phyloP scores from a whole-genome alignment of 805 yeast genomes.

The Kazachstania martiniae region DNA sequence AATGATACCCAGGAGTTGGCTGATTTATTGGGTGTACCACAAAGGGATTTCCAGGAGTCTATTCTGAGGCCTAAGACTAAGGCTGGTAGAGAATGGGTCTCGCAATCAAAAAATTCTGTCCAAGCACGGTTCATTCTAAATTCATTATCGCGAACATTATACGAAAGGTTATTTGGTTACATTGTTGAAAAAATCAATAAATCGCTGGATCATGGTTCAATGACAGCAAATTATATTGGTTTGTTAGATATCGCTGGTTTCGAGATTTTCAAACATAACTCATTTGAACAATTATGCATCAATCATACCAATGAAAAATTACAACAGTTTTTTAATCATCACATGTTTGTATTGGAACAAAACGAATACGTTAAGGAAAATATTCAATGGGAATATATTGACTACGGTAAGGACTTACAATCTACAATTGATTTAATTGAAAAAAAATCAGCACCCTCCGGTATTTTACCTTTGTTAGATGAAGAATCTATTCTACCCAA shows the following conservation, averaged over 20 bases:
- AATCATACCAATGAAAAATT: slow-evolving; percentile 95
- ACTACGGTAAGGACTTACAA: slow-evolving; percentile 89
- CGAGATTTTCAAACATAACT: slow-evolving; percentile 87
- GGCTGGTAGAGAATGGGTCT: slow-evolving; percentile 82
- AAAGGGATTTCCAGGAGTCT: slow-evolving; percentile 42
- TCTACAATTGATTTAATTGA: slow-evolving; percentile 92
- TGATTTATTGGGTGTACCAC: slow-evolving; percentile 50
- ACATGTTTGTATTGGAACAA: slow-evolving; percentile 94
- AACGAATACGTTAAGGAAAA: slow-evolving; percentile 89
- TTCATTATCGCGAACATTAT: slow-evolving; percentile 77
- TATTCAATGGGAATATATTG: slow-evolving; percentile 93
- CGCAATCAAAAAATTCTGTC: slow-evolving; percentile 63
- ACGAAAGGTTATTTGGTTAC: slow-evolving; percentile 72
- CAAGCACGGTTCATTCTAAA: slow-evolving; percentile 79
- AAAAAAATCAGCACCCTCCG: slow-evolving; percentile 52
- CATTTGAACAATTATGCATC: slow-evolving; percentile 94
- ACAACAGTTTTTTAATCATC: slow-evolving; percentile 96
- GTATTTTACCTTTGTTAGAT: slow-evolving; percentile 75
- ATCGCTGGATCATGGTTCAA: slow-evolving; percentile 41
- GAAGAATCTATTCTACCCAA: slow-evolving; percentile 95
- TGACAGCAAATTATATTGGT: slow-evolving; percentile 62
- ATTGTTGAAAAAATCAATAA: slow-evolving; percentile 68
- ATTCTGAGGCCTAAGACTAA: slow-evolving; percentile 73
- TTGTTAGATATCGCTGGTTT: slow-evolving; percentile 96
- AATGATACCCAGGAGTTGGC: slow-evolving; percentile 40